A percentile compares a stretch with the other conserved stretches of the same genome.
Conservation (phyloP, 2,329 filamentous ascomycete species). For the Biscogniauxia sp. region DNA sequence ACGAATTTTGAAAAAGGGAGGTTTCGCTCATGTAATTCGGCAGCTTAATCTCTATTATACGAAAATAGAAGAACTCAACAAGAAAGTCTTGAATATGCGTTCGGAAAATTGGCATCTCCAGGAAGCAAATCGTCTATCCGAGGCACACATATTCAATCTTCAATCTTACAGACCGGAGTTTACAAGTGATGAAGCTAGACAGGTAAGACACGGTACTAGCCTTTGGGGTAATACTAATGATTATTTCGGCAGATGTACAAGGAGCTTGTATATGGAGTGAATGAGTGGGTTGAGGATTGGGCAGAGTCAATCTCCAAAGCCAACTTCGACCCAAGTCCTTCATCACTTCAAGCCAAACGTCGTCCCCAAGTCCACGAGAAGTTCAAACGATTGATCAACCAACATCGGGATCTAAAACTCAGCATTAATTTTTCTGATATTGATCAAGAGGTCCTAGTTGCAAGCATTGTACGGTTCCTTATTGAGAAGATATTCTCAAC, state of each 20-base stretch:
- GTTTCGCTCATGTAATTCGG: neutral
- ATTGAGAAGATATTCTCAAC: neutral
- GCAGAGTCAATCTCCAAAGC: conserved; percentile 33
- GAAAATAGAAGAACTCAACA: neutral
- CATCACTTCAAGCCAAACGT: too few relatives aligned
- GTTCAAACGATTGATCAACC: conserved; percentile 21
- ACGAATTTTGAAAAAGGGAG: neutral
- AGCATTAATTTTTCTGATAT: conserved; percentile 19
- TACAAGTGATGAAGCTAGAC: conserved; percentile 36
- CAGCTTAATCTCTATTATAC: neutral
- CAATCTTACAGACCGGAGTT: conserved; percentile 40
- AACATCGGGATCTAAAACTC: conserved; percentile 20
- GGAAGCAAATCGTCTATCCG: neutral
- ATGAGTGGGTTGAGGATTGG: conserved; percentile 37
- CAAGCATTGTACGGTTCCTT: conserved; percentile 8
- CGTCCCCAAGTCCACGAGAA: too few relatives aligned
- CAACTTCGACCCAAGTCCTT: conserved; percentile 4
- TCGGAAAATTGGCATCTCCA: conserved; percentile 36
- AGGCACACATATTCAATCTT: conserved; percentile 37
- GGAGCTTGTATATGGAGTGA: conserved; percentile 32
- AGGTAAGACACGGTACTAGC: conserved; percentile 24
- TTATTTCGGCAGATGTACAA: conserved; percentile 33
- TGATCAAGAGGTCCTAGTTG: conserved; percentile 7
- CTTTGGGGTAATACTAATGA: conserved; percentile 10
- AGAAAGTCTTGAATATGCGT: conserved; percentile 21